Evolutionary conservation across 345 rosid species (phyloP), one percentile per base, ranked within the genome.

Genomic region (Cardamine occulta): DNA sequence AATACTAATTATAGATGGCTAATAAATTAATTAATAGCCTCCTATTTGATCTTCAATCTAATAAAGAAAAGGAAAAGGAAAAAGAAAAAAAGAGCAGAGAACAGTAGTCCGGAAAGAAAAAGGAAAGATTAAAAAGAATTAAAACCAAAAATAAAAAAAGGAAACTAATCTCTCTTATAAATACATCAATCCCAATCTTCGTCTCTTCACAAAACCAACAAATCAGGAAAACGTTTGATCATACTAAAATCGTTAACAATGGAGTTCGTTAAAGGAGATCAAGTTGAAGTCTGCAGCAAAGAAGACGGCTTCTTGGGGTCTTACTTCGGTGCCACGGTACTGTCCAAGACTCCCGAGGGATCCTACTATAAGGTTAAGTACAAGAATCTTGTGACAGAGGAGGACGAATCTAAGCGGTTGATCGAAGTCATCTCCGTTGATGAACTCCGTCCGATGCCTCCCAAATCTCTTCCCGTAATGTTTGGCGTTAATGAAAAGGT

Each of bases 271-370:
- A 61, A 28, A 59, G 69, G 74, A 19, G 63, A 68, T 4, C 0
- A 17, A 18, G 79, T 83, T 11, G 79, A 83, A 74, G 68, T 78
- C 0, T 63, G 78, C 29, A 83, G 78, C 68, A 66, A 70, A 11
- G 82, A 83, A 62, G 82, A 83, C 11, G 84, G 82, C 7, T 78
- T 72, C 34, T 8, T 28, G 1, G 82, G 82, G 0, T 80, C 83
- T 8, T 70, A 77, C 73, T 77, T 69, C 8, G 45, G 3, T 0
- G 82, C 72, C 13, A 60, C 21, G 4, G 55, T 80, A 14, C 6
- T 70, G 1, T 39, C 52, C 0, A 44, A 56, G 19, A n/a, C 55
- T 42, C 39, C 10, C 10, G 6, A 17, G 2, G 70, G 73, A 24
- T 18, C 29, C 1, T 44, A 3, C 31, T 78, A 78, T 55, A 44